These are phyloP conservation scores for Trichoderma citrinoviride DNA, from an alignment of 2,329 filamentous ascomycete species.

Conservation along the genomic window DNA sequence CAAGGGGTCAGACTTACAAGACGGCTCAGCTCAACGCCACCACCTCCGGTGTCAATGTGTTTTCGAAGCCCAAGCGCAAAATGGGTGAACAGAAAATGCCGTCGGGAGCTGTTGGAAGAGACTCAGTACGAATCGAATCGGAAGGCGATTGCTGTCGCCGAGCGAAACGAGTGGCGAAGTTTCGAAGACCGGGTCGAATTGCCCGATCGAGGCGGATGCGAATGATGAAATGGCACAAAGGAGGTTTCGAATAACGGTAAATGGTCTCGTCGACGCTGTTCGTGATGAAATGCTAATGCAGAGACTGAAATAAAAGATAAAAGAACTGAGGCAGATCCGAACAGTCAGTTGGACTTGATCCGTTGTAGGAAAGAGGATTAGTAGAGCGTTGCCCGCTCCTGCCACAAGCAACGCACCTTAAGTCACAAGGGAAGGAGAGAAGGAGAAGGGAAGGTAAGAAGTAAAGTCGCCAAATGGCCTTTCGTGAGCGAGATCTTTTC, in stretches of 20 bases:
- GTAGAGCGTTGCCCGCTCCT: slow-evolving; percentile 3
- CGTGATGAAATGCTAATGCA: background rate
- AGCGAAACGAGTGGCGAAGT: background rate
- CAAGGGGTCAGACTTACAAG: slow-evolving; percentile 16
- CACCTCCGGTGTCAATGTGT: background rate
- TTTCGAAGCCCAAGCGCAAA: background rate
- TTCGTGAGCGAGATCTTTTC: background rate
- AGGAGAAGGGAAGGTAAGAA: slow-evolving; percentile 17
- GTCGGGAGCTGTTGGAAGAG: background rate
- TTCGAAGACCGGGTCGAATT: background rate
- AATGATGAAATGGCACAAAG: slow-evolving; percentile 4
- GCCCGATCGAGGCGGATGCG: background rate
- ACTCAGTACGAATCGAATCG: background rate
- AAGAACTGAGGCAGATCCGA: background rate
- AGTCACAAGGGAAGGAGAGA: slow-evolving; percentile 6
- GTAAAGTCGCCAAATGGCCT: background rate
- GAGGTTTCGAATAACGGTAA: background rate
- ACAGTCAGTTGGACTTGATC: background rate
- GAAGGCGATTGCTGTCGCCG: background rate
- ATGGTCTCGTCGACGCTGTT: background rate
- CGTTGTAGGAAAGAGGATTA: background rate
- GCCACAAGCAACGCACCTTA: slow-evolving; percentile 18
- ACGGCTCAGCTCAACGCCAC: background rate
- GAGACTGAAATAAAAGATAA: background rate
- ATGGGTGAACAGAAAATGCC: background rate